A percentile compares a stretch with the other conserved stretches of the same genome.
These are phyloP conservation scores for Leccinum olivaceopallidum DNA, from an alignment of 768 basidiomycete species.

Conservation along the genomic window DNA sequence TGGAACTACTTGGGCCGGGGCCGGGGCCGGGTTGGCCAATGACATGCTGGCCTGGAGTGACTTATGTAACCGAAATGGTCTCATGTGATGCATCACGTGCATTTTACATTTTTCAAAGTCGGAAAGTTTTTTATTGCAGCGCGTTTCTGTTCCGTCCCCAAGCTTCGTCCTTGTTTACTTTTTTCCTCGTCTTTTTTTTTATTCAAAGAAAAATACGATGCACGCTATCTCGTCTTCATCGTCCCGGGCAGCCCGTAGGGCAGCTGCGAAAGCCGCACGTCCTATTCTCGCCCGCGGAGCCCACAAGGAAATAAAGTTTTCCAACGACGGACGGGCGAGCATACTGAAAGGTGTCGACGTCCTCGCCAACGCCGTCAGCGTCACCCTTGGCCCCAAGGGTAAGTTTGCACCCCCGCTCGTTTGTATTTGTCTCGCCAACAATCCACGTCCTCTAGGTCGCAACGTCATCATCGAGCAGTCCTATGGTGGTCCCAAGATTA, in stretches of 20 bases:
- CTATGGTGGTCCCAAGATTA: constrained; percentile 90
- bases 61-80: no score
- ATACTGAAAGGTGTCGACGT: constrained; percentile 96
- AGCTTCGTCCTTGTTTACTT: constrained; percentile 1
- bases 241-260: constrained; percentile 66
- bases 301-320: constrained; percentile 97
- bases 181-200: constrained; percentile 8
- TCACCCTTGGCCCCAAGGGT: constrained; percentile 97
- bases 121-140: constrained; percentile 17
- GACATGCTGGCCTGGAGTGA: no score
- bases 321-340: constrained; percentile 90
- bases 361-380: constrained; percentile 94
- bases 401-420: constrained; percentile 10
- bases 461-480: constrained; percentile 99
- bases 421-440: constrained; percentile 8
- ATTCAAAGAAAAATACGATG: constrained; percentile 42
- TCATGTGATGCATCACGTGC: no score
- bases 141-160: constrained; percentile 9
- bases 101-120: no score
- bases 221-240: constrained; percentile 71
- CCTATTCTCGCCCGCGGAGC: constrained; percentile 66
- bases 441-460: constrained; percentile 54
- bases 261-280: constrained; percentile 55
- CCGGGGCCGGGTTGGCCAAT: no score
- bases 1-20: no score